Conservation (phyloP, 1,284 basidiomycete species). For the Termitomyces sp. region DNA sequence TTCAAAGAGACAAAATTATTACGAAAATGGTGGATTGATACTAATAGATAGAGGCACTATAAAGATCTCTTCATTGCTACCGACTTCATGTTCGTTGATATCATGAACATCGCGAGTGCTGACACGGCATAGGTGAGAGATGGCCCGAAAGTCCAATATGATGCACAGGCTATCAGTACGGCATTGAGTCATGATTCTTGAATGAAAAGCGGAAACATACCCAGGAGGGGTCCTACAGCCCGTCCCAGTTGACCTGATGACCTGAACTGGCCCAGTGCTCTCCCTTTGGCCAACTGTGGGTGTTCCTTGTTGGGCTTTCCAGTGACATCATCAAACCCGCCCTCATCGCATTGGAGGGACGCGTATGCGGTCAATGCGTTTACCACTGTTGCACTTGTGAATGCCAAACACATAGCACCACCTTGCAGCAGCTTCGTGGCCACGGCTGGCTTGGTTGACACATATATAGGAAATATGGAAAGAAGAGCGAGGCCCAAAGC, state of each 20-base stretch:
- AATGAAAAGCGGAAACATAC: conserved; percentile 35
- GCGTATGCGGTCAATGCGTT: conserved; percentile 84
- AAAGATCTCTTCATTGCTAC: conserved; percentile 32
- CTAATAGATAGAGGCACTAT: conserved; percentile 8
- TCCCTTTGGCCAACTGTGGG: conserved; percentile 75
- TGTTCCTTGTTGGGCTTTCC: conserved; percentile 52
- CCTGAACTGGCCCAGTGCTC: conserved; percentile 79
- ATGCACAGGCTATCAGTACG: conserved; percentile 57
- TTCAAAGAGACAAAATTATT: neutral
- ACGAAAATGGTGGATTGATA: neutral
- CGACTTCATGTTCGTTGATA: conserved; percentile 50
- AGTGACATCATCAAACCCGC: conserved; percentile 46
- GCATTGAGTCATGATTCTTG: conserved; percentile 3
- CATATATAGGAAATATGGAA: conserved; percentile 59
- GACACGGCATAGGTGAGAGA: conserved; percentile 67
- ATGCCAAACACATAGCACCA: conserved; percentile 78
- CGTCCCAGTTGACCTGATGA: conserved; percentile 87
- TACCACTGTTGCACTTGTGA: conserved; percentile 89
- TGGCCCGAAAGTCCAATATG: conserved; percentile 87
- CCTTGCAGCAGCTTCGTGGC: conserved; percentile 63
- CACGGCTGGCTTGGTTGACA: conserved; percentile 35
- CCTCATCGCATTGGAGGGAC: conserved; percentile 80
- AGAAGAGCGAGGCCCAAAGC: conserved; percentile 65
- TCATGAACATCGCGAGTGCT: conserved; percentile 58
- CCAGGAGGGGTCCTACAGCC: conserved; percentile 82